Percentiles rank a stretch among this genome's conserved stretches.
Conservation (phyloP, 495 filamentous ascomycete species). For the Astrocystis sublimbata region DNA sequence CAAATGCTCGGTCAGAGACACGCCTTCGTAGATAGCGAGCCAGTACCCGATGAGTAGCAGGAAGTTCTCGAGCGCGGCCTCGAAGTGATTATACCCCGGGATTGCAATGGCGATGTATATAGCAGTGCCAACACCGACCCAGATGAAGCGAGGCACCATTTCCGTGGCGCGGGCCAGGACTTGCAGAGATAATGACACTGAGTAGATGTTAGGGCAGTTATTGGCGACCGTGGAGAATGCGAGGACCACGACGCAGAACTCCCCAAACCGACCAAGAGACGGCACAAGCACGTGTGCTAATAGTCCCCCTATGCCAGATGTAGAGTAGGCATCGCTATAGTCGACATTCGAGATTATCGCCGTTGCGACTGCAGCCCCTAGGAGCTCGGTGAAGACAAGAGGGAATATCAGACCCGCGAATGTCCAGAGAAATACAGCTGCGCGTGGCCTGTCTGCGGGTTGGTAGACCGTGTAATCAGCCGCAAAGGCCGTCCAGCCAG, state of each 20-base stretch:
- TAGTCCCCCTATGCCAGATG: constrained; percentile 69
- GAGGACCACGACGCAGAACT: constrained; percentile 80
- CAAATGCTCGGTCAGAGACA: constrained; percentile 74
- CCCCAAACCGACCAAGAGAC: constrained; percentile 70
- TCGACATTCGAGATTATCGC: constrained; percentile 57
- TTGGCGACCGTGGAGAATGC: constrained; percentile 79
- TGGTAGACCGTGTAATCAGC: constrained; percentile 88
- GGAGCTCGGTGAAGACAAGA: constrained; percentile 75
- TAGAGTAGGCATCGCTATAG: constrained; percentile 61
- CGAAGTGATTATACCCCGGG: constrained; percentile 75
- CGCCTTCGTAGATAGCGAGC: constrained; percentile 78
- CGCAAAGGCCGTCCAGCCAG: constrained; percentile 78
- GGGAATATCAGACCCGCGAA: constrained; percentile 71
- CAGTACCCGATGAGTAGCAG: constrained; percentile 82
- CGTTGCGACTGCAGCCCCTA: constrained; percentile 72
- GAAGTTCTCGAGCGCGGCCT: constrained; percentile 71
- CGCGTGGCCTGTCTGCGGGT: constrained; percentile 58
- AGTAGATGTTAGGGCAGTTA: constrained; percentile 91
- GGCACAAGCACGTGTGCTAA: constrained; percentile 66
- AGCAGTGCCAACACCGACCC: constrained; percentile 67
- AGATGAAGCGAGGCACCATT: constrained; percentile 74
- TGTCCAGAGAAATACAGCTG: constrained; percentile 67
- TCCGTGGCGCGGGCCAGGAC: constrained; percentile 65
- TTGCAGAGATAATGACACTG: constrained; percentile 73
- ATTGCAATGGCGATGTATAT: constrained; percentile 76